Base-by-base conservation (phyloP, 768 basidiomycete genomes). In the Coprinopsis cinerea region DNA sequence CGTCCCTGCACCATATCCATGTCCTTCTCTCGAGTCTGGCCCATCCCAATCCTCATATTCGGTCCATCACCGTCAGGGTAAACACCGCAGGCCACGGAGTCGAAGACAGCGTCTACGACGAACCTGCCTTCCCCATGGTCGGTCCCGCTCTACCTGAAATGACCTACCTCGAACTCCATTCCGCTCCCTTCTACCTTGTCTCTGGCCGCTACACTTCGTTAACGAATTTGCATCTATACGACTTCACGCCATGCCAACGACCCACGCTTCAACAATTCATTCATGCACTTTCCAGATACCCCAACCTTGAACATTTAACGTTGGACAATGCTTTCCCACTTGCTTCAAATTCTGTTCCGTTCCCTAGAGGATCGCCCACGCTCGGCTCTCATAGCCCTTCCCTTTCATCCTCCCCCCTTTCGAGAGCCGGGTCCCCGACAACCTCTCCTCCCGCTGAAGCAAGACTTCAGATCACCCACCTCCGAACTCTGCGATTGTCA, bases 121-220 rank as follows among this genome's bases (percentile, higher is more conserved):
- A 55, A 36, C 66, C 65, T 22, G 52, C 59, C 24, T 63, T 61
- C 36, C 61, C 66, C 15, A 59, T 62, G 7, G 55, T 37, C 27
- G 70, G 67, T 4, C 59, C 61, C 0, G 60, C 61, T 4, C 54
- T 71, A 1, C 60, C 54, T 22, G 61, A 57, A 15, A 60, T 73
- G 44, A 60, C 51, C 36, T 64, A 66, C 47, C 53, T 70, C 47
- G 69, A 73, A 50, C 52, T 73, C 17, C 65, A 60, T 28, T 57
- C 64, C 28, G 55, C 65, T 5, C 72, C 72, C 13, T 64, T 73
- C 24, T 64, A 67, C 49, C 64, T 73, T 26, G 52, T 72, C 6
- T 68, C 67, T 5, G 53, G 62, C 26, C 66, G 69, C 18, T 73
- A 61, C 53, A 67, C 58, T 7, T 61, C 59, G n/a, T 55, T 73